Evolutionary conservation across 306 rosid genomes (phyloP).

Genomic region (Medicago arabica): DNA sequence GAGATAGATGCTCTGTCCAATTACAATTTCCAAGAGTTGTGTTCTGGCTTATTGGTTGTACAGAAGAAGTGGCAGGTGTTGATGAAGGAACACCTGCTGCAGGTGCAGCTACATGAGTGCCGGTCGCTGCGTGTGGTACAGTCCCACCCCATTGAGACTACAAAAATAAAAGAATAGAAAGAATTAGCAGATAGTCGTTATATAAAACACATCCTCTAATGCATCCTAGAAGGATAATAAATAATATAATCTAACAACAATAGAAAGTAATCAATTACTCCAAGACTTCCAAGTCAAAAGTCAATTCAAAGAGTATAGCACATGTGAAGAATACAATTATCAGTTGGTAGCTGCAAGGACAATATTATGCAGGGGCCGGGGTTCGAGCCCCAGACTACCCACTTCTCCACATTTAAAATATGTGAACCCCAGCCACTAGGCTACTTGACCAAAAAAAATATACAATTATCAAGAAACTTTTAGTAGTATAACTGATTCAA

Average conservation of each 20-base stretch:
- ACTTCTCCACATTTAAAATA: too few relatives aligned
- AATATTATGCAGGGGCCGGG: too few relatives aligned
- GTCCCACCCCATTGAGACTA: constrained; percentile 72
- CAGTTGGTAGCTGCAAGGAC: not conserved
- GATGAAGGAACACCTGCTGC: constrained; percentile 65
- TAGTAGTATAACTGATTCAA: constrained; percentile 18
- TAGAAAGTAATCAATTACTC: constrained; percentile 12
- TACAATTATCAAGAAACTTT: constrained; percentile 20
- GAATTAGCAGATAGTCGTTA: constrained; percentile 32
- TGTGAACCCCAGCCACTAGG: too few relatives aligned
- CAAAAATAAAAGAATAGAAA: constrained; percentile 42
- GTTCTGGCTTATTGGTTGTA: constrained; percentile 53
- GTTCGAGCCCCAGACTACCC: too few relatives aligned
- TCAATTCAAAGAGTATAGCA: constrained; percentile 23
- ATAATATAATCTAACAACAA: constrained; percentile 16
- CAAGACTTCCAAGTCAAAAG: constrained; percentile 12
- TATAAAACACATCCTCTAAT: constrained; percentile 4
- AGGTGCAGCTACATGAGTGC: constrained; percentile 51
- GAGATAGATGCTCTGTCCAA: constrained; percentile 97
- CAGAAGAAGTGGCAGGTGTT: constrained; percentile 55
- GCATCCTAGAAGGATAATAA: constrained; percentile 7
- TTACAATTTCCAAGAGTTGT: constrained; percentile 57
- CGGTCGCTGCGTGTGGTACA: constrained; percentile 50
- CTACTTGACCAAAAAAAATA: not conserved
- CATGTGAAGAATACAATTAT: constrained; percentile 13